Evolutionary conservation across 148 eudicot genomes (phyloP).

Genomic region (Silene latifolia): DNA sequence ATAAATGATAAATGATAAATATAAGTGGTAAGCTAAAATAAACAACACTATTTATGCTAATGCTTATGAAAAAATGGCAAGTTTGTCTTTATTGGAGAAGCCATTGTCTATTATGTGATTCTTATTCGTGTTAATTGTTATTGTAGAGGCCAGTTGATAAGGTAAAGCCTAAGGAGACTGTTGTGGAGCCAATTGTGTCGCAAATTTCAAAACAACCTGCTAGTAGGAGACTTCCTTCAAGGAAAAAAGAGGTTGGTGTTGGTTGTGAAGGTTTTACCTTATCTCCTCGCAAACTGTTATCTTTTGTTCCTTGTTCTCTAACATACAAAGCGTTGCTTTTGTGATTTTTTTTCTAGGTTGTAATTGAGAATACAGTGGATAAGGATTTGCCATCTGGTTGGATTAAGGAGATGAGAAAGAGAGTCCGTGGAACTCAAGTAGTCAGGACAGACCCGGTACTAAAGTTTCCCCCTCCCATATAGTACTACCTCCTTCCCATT

Average conservation of each 20-base stretch:
- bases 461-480: not conserved
- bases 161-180: not conserved
- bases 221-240: constrained; percentile 10
- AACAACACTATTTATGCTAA: too few relatives aligned
- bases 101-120: not conserved
- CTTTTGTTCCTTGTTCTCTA: constrained; percentile 14
- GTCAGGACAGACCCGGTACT: constrained; percentile 52
- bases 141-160: constrained; percentile 23
- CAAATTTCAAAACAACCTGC: constrained; percentile 8
- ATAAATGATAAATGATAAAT: not conserved
- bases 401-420: constrained; percentile 54
- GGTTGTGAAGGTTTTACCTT: not conserved
- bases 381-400: constrained; percentile 67
- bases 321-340: constrained; percentile 15
- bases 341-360: constrained; percentile 29
- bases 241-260: constrained; percentile 12
- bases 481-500: not conserved
- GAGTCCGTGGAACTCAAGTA: constrained; percentile 25
- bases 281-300: constrained; percentile 1
- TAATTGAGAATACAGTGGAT: constrained; percentile 33
- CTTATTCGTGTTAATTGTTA: constrained; percentile 7
- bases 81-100: not conserved
- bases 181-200: not conserved
- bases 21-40: not conserved
- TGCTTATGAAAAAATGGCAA: not conserved